Conservation (phyloP, 257 asterid species). For the Solanum paucissectum region DNA sequence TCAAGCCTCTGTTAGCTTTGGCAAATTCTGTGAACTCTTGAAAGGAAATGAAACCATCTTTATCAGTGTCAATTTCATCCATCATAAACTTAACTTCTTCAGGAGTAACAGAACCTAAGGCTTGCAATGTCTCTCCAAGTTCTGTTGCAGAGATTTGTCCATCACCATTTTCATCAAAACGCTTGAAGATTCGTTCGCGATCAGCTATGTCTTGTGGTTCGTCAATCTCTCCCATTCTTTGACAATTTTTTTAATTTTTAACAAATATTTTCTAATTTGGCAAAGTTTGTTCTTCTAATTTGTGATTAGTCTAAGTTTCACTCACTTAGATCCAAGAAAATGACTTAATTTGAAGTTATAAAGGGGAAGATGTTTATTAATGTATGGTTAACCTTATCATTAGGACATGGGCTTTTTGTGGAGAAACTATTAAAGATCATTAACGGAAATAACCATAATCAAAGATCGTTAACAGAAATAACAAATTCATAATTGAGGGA, state of each 20-base stretch:
- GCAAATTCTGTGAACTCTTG: slow-evolving; percentile 66
- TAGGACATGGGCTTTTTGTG: neutral
- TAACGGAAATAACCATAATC: neutral
- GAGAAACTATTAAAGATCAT: neutral
- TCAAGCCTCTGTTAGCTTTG: slow-evolving; percentile 48
- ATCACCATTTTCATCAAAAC: slow-evolving; percentile 74
- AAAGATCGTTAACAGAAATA: neutral
- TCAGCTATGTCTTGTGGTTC: slow-evolving; percentile 57
- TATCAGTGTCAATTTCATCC: slow-evolving; percentile 76
- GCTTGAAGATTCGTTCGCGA: slow-evolving; percentile 68
- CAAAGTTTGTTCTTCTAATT: neutral
- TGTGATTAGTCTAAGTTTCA: neutral
- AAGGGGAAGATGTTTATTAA: neutral
- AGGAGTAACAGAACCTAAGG: slow-evolving; percentile 51
- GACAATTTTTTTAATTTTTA: neutral
- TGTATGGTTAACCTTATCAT: neutral
- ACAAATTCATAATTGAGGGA: neutral
- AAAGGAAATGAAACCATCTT: slow-evolving; percentile 65
- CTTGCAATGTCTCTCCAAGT: slow-evolving; percentile 64
- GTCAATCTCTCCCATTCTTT: slow-evolving; percentile 38
- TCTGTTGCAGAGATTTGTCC: slow-evolving; percentile 69
- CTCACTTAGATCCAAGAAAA: neutral
- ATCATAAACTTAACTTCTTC: slow-evolving; percentile 72
- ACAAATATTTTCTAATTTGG: neutral
- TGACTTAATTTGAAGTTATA: neutral